A percentile compares a stretch with the other conserved stretches of the same genome.
Conservation (phyloP, 2,329 filamentous ascomycete species). For the Ascochyta viciae-villosae region DNA sequence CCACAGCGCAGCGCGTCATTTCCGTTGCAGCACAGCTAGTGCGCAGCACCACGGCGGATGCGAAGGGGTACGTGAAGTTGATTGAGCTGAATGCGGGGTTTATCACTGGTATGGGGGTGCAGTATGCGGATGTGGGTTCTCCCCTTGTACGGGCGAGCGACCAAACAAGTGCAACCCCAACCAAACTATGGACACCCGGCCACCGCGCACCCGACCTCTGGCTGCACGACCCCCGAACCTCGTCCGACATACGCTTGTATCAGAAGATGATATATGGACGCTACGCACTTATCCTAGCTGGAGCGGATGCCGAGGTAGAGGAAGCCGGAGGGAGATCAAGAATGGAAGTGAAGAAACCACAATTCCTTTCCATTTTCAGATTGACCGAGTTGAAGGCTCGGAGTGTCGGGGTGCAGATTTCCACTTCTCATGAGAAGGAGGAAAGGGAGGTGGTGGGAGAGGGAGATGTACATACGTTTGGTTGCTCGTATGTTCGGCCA, state of each 20-base stretch:
- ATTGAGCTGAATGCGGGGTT: slow-evolving; percentile 59
- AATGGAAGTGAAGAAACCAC: background rate
- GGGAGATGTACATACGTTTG: background rate
- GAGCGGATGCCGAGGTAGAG: background rate
- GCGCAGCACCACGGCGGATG: slow-evolving; percentile 54
- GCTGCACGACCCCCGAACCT: background rate
- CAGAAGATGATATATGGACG: slow-evolving; percentile 18
- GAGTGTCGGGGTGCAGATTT: background rate
- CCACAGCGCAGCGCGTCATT: slow-evolving; percentile 56
- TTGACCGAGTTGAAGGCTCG: slow-evolving; percentile 4
- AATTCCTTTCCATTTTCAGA: slow-evolving; percentile 5
- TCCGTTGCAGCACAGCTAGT: slow-evolving; percentile 57
- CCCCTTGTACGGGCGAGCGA: slow-evolving; percentile 44
- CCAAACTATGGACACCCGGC: no score
- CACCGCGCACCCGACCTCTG: slow-evolving; percentile 39
- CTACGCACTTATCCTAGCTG: slow-evolving; percentile 14
- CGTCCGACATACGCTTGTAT: slow-evolving; percentile 6
- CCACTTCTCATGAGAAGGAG: no score
- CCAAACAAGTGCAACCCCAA: no score
- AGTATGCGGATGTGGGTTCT: slow-evolving; percentile 49
- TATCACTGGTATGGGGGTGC: slow-evolving; percentile 58
- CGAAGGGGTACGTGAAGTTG: slow-evolving; percentile 56
- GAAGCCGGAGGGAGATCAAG: background rate
- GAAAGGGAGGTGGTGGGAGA: background rate
- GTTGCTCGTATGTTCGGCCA: slow-evolving; percentile 10